Evolutionary conservation across 2,329 filamentous ascomycete species (phyloP).

Genomic region (Trichophyton verrucosum): DNA sequence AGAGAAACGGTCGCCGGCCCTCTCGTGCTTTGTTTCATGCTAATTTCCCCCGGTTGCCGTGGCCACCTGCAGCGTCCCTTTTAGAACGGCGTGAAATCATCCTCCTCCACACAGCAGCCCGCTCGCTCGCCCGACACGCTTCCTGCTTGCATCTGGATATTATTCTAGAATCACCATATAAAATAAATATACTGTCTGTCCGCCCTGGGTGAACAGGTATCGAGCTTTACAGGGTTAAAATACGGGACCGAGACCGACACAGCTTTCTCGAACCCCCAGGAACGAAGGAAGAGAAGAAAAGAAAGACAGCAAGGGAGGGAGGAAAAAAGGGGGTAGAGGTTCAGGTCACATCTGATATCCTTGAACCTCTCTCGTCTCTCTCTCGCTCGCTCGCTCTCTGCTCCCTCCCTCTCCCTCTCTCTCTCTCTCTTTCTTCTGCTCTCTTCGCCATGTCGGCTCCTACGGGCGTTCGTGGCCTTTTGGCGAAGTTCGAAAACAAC

Average conservation of each 20-base stretch:
- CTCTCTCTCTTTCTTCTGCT: no score
- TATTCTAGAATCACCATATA: no score
- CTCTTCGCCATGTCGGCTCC: slow-evolving; percentile 13
- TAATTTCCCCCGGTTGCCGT: slow-evolving; percentile 1
- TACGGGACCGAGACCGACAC: not conserved
- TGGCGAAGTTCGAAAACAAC: slow-evolving; percentile 70
- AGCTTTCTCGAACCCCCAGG: not conserved
- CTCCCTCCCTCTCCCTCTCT: no score
- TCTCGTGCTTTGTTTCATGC: slow-evolving; percentile 1
- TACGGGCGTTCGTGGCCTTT: slow-evolving; percentile 57
- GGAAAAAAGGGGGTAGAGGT: not conserved
- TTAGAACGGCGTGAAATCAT: not conserved
- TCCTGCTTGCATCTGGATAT: not conserved
- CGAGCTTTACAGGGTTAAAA: not conserved
- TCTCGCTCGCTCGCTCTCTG: no score
- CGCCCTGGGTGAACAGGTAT: no score
- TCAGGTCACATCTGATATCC: slow-evolving; percentile 6
- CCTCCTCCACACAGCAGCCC: not conserved
- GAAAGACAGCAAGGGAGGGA: not conserved
- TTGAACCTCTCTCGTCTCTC: not conserved
- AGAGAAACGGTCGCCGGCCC: not conserved
- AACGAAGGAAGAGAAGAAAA: not conserved
- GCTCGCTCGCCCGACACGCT: not conserved
- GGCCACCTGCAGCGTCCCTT: not conserved
- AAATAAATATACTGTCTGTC: no score